phyloP scores from a whole-genome alignment of 2,329 filamentous ascomycete genomes.

The Aspergillus sp. region DNA sequence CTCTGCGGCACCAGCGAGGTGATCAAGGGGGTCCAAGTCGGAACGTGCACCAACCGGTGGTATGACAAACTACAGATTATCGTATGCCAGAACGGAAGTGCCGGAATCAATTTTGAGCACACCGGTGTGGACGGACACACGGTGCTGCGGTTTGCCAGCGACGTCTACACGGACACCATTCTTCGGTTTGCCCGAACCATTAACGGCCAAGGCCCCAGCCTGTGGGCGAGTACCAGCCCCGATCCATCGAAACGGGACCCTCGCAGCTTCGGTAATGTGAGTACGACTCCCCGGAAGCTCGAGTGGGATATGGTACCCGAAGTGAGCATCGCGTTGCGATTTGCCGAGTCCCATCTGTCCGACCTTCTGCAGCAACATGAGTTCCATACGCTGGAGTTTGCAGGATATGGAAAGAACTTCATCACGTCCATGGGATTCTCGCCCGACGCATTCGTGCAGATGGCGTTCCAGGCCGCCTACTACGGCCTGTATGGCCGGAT shows the following conservation, averaged over 20 bases:
- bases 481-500: slow-evolving; percentile 93
- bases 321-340: slow-evolving; percentile 84
- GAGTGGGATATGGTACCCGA: slow-evolving; percentile 98
- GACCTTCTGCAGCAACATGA: slow-evolving; percentile 97
- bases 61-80: slow-evolving; percentile 99
- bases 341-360: slow-evolving; percentile 89
- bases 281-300: slow-evolving; percentile 89
- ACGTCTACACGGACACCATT: slow-evolving; percentile 96
- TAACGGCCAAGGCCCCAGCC: slow-evolving; percentile 84
- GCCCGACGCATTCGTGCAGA: slow-evolving; percentile 95
- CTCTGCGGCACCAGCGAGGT: slow-evolving; percentile 92
- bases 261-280: slow-evolving; percentile 87
- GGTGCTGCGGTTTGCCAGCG: slow-evolving; percentile 91
- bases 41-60: slow-evolving; percentile 97
- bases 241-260: slow-evolving; percentile 92
- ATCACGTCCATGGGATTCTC: slow-evolving; percentile 97
- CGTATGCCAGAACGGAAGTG: slow-evolving; percentile 97
- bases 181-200: slow-evolving; percentile 92
- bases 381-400: slow-evolving; percentile 87
- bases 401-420: slow-evolving; percentile 90
- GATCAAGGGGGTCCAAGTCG: slow-evolving; percentile 89
- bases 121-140: slow-evolving; percentile 98
- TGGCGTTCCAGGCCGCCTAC: slow-evolving; percentile 98
- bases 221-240: slow-evolving; percentile 88
- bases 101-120: slow-evolving; percentile 98